These are phyloP conservation scores for Lepidium campestre DNA, from an alignment of 441 rosid species.

Conservation along the genomic window DNA sequence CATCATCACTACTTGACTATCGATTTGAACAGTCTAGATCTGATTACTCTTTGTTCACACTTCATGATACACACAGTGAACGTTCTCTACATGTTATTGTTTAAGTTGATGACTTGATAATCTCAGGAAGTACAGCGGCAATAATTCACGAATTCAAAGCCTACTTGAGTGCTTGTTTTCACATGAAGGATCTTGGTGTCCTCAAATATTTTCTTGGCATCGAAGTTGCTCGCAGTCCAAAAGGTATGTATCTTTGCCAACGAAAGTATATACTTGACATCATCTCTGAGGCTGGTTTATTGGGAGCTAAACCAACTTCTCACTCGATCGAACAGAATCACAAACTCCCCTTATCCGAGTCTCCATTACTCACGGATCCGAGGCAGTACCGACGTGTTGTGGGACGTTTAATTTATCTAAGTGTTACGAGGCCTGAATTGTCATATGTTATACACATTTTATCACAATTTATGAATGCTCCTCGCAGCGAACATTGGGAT, in stretches of 20 bases:
- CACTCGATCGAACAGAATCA: not conserved
- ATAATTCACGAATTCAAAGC: rapidly evolving
- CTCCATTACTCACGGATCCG: not conserved
- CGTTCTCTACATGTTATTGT: too few relatives aligned
- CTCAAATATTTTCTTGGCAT: not conserved
- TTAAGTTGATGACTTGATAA: not conserved
- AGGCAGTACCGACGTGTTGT: not conserved
- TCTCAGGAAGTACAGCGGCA: rapidly evolving
- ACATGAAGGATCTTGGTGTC: not conserved
- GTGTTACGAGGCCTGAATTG: not conserved
- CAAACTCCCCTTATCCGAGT: rapidly evolving
- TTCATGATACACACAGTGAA: too few relatives aligned
- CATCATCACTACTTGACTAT: too few relatives aligned
- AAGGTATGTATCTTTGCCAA: not conserved
- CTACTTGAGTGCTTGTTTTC: not conserved
- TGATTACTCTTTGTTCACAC: too few relatives aligned
- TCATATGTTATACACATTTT: not conserved
- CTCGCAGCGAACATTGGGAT: not conserved
- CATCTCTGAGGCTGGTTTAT: not conserved
- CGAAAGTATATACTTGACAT: not conserved
- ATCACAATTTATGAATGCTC: not conserved
- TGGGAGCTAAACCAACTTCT: rapidly evolving
- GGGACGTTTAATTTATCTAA: not conserved
- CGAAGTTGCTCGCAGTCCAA: not conserved
- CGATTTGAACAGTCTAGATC: too few relatives aligned